Conservation (phyloP, 1,139 yeast genomes). For the Kurtzmaniella quercitrusa region DNA sequence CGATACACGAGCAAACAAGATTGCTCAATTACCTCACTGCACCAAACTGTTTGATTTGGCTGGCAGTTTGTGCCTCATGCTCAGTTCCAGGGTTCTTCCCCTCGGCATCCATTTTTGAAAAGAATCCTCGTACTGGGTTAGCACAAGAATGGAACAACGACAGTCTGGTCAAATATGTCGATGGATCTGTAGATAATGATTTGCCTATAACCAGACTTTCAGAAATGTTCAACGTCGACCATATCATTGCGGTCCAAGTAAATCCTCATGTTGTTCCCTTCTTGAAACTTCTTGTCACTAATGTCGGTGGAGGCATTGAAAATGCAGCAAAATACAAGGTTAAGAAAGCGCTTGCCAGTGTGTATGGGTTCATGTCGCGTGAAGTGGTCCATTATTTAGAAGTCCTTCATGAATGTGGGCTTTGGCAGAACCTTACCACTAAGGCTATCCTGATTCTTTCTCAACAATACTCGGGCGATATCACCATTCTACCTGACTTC, state of each 20-base stretch:
- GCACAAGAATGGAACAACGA: slow-evolving; percentile 78
- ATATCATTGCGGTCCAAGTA: slow-evolving; percentile 94
- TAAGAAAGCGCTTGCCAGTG: slow-evolving; percentile 49
- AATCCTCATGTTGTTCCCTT: slow-evolving; percentile 95
- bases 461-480: slow-evolving; percentile 89
- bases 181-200: slow-evolving; percentile 95
- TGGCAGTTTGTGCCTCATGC: slow-evolving; percentile 97
- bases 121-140: slow-evolving; percentile 66
- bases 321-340: slow-evolving; percentile 54
- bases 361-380: slow-evolving; percentile 57
- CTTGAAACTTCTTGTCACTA: slow-evolving; percentile 59
- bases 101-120: slow-evolving; percentile 80
- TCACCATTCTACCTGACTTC: slow-evolving; percentile 82
- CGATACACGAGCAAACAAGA: slow-evolving; percentile 58
- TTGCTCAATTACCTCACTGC: slow-evolving; percentile 46
- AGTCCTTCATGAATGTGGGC: slow-evolving; percentile 68
- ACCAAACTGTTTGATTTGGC: slow-evolving; percentile 54
- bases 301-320: slow-evolving; percentile 69
- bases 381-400: slow-evolving; percentile 79
- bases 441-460: slow-evolving; percentile 71
- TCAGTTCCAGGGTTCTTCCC: slow-evolving; percentile 90
- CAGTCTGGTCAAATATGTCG: slow-evolving; percentile 77
- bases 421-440: slow-evolving; percentile 67
- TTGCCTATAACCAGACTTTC: slow-evolving; percentile 84
- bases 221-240: slow-evolving; percentile 96